Conservation (phyloP, 257 asterid species). For the Craterostigma plantagineum region DNA sequence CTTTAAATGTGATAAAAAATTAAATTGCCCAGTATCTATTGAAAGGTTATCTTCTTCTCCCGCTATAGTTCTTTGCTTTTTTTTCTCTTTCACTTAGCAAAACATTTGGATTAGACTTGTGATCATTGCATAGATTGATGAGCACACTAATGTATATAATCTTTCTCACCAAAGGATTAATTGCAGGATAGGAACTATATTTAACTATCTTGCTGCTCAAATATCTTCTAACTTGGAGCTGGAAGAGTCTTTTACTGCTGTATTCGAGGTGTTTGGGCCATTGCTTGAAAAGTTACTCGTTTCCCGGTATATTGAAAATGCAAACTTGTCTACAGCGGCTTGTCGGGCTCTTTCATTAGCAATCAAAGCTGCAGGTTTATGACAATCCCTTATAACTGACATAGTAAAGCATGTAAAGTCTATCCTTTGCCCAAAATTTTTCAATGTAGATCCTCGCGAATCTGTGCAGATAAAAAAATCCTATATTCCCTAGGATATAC, state of each 20-base stretch:
- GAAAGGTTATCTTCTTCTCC: conserved; percentile 5
- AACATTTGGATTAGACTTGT: neutral
- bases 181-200: conserved; percentile 69
- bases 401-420: no score
- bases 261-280: conserved; percentile 67
- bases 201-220: conserved; percentile 35
- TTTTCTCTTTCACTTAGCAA: conserved; percentile 3
- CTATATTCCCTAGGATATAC: no score
- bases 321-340: conserved; percentile 60
- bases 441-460: no score
- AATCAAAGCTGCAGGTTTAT: conserved; percentile 59
- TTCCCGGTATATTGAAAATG: conserved; percentile 47
- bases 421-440: no score
- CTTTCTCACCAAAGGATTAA: conserved; percentile 10
- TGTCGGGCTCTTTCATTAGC: conserved; percentile 81
- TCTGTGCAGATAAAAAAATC: no score
- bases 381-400: no score
- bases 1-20: no score
- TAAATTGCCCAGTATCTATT: neutral
- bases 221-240: conserved; percentile 23
- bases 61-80: conserved; percentile 5
- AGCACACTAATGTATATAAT: conserved; percentile 3
- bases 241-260: conserved; percentile 32
- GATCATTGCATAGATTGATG: conserved; percentile 1
- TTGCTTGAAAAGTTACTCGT: conserved; percentile 54